Base-by-base conservation (phyloP, 306 rosid genomes). In the Malus sylvestris region DNA sequence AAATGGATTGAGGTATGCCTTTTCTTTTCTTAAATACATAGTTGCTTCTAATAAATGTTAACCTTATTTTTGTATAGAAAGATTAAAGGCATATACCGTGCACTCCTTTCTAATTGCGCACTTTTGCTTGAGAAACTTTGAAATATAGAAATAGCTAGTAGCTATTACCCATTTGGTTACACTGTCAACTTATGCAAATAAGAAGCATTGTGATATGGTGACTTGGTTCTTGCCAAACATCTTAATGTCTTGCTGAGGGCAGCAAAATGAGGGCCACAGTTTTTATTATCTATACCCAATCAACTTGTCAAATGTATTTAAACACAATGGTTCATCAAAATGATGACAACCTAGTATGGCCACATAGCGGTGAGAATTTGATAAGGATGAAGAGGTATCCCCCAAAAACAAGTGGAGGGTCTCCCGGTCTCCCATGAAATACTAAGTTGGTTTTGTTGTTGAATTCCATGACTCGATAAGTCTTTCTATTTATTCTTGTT, bases 1-100 rank as follows among this genome's bases (percentile, higher is more conserved):
- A 92, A 95, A 86, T 95, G 98, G 98, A 83, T 95, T 82, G 98
- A 92, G 98, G 98, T 90, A 86, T 60, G 59, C 72, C 22, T 35
- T 51, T 55, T 70, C 8, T 29, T 68, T 62, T 62, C 59, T 58
- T 30, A 30, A 69, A 19, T 20, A 52, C 49, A 44, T 33, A 52
- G 67, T 25, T 16, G 60, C 32, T 60, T 46, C 25, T 44, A 44
- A 59, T 15, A 53, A 70, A 60, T 45, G 52, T 49, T 61, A 35
- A 46, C 32, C 19, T 22, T 27, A 61, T 46, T 49, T 68, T 14
- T 59, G 16, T 70, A 14, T 61, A 32, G 71, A 61, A 65, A 32
- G 25, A 46, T 58, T n/a, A 42, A 18, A 68, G 58, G 38, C 19
- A 51, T 16, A 8, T 45, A 23, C 70, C 14, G 52, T 62, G 51